Conservation (phyloP, 1,139 yeast species). For the Taphrina sp. region DNA sequence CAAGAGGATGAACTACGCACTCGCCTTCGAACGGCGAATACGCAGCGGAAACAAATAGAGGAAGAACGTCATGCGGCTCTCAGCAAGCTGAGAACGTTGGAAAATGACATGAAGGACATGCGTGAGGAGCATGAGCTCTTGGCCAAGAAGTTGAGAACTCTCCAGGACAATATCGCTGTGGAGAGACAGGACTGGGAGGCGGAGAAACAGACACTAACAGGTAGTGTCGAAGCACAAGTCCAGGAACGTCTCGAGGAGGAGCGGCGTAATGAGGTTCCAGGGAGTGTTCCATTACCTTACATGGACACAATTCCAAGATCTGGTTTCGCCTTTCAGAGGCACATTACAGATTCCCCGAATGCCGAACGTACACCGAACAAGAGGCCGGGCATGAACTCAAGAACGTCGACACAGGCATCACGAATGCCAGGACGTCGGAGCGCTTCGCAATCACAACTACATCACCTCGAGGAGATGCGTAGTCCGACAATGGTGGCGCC, state of each 20-base stretch:
- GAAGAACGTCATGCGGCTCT: slow-evolving; percentile 34
- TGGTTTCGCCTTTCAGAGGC: slow-evolving; percentile 12
- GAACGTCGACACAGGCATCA: slow-evolving; percentile 2
- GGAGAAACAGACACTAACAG: neutral
- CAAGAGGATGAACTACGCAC: slow-evolving; percentile 41
- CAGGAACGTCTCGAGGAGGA: slow-evolving; percentile 20
- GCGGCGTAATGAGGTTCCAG: neutral
- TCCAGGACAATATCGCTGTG: no score
- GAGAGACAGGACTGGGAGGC: slow-evolving; percentile 8
- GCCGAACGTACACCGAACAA: slow-evolving; percentile 13
- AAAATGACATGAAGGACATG: slow-evolving; percentile 32
- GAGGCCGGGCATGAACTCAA: slow-evolving; percentile 16
- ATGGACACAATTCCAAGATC: neutral
- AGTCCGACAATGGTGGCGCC: neutral
- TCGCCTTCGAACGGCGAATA: slow-evolving; percentile 43
- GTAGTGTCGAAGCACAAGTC: slow-evolving; percentile 6
- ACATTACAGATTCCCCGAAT: slow-evolving; percentile 18
- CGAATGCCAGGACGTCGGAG: slow-evolving; percentile 3
- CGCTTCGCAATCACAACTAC: neutral
- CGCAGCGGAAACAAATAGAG: slow-evolving; percentile 35
- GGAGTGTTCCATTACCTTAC: neutral
- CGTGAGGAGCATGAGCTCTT: neutral
- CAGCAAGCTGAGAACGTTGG: slow-evolving; percentile 29
- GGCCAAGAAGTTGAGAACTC: no score
- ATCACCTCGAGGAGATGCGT: slow-evolving; percentile 15